Evolutionary conservation across 2,329 filamentous ascomycete species (phyloP).

Genomic region (Emmonsiellopsis sp.): DNA sequence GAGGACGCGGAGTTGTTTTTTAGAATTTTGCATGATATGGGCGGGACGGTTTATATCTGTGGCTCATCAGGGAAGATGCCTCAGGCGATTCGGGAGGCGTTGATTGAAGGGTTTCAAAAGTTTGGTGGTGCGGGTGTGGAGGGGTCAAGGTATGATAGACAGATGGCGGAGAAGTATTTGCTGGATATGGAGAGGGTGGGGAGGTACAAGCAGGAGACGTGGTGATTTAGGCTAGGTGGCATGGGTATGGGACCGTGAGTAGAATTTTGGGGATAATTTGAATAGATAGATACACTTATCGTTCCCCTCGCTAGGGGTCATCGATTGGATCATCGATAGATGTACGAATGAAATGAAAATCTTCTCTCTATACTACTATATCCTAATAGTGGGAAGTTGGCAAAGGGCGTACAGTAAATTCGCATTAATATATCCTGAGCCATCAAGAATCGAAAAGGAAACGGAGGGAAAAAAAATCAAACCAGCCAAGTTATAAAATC

Average conservation of each 20-base stretch:
- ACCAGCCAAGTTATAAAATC: too few relatives aligned
- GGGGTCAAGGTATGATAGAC: conserved; percentile 22
- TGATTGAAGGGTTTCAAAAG: conserved; percentile 50
- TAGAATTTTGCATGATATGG: conserved; percentile 38
- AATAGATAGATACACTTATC: background rate
- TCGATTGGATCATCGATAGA: background rate
- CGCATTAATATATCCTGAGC: too few relatives aligned
- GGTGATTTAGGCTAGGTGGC: conserved; percentile 34
- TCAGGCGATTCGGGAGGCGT: conserved; percentile 55
- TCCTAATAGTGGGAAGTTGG: too few relatives aligned
- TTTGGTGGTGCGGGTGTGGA: conserved; percentile 29
- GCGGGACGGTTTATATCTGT: conserved; percentile 44
- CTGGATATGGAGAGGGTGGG: conserved; percentile 51
- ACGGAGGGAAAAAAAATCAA: too few relatives aligned
- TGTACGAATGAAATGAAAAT: background rate
- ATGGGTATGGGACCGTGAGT: background rate
- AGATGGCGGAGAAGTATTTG: conserved; percentile 48
- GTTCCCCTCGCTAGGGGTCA: too few relatives aligned
- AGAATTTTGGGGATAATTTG: background rate
- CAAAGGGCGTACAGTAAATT: too few relatives aligned
- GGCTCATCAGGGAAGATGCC: conserved; percentile 61
- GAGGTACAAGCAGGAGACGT: conserved; percentile 60
- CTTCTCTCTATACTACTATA: too few relatives aligned
- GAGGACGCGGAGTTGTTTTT: conserved; percentile 42
- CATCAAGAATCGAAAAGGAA: too few relatives aligned